Evolutionary conservation across 192 early-diverging fungal genomes (phyloP).

Genomic region (Backusella circina): DNA sequence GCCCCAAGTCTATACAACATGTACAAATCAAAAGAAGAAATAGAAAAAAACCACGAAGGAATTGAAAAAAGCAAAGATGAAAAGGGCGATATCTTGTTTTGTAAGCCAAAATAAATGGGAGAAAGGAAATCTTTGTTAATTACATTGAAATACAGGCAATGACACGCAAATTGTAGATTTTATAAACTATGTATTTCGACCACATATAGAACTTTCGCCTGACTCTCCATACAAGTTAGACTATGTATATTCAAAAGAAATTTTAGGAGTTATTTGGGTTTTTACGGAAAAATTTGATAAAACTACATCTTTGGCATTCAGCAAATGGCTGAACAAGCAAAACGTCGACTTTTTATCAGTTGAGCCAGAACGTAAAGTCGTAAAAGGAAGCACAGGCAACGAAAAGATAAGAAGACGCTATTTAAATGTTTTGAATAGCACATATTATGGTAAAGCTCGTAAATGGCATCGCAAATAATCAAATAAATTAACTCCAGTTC

Average conservation of each 20-base stretch:
- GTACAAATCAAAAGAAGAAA: not conserved
- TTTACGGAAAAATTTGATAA: not conserved
- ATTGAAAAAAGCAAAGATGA: not conserved
- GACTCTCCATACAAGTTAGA: not conserved
- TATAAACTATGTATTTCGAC: not conserved
- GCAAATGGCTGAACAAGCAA: not conserved
- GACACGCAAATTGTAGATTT: not conserved
- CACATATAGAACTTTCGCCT: not conserved
- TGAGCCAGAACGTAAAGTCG: not conserved
- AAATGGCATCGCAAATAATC: not conserved
- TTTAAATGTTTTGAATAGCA: not conserved
- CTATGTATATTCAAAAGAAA: not conserved
- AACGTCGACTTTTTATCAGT: not conserved
- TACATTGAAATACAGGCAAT: not conserved
- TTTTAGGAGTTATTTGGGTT: not conserved
- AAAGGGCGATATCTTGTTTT: not conserved
- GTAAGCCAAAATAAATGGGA: not conserved
- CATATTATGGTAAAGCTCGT: not conserved
- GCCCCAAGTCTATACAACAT: not conserved
- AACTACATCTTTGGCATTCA: not conserved
- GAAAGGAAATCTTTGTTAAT: not conserved
- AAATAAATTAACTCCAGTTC: not conserved
- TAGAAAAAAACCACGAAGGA: not conserved
- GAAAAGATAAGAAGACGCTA: not conserved
- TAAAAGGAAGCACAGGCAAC: not conserved